Evolutionary conservation across 768 basidiomycete genomes (phyloP).

Genomic region (Rhizopogon vinicolor): DNA sequence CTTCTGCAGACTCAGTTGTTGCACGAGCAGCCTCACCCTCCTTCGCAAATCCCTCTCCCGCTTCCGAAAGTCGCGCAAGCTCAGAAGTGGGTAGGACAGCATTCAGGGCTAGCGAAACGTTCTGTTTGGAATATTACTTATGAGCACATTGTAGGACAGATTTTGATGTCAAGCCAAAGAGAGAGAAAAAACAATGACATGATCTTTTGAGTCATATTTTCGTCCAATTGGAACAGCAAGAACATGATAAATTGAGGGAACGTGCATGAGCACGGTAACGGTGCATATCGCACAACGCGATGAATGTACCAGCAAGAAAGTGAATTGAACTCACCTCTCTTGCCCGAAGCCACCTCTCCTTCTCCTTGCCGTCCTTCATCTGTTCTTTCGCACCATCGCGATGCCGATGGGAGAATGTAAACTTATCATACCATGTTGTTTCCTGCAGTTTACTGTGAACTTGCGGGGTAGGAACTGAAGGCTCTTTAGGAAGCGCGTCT

Average conservation of each 20-base stretch:
- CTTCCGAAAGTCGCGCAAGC: constrained; percentile 17
- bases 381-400: neutral
- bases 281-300: too few relatives aligned
- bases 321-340: neutral
- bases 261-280: neutral
- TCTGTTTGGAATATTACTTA: constrained; percentile 3
- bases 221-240: neutral
- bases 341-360: neutral
- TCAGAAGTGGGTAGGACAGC: constrained; percentile 18
- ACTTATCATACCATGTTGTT: neutral
- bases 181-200: too few relatives aligned
- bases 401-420: neutral
- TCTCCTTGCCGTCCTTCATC: neutral
- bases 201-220: neutral
- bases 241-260: too few relatives aligned
- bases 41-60: constrained; percentile 16
- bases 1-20: neutral
- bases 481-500: neutral
- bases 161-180: too few relatives aligned
- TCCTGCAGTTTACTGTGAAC: neutral
- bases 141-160: neutral
- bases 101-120: constrained; percentile 22
- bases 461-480: neutral
- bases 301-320: neutral
- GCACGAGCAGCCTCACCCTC: constrained; percentile 4